phyloP scores from a whole-genome alignment of 176 grass and related monocot species.

The Leersia perrieri region DNA sequence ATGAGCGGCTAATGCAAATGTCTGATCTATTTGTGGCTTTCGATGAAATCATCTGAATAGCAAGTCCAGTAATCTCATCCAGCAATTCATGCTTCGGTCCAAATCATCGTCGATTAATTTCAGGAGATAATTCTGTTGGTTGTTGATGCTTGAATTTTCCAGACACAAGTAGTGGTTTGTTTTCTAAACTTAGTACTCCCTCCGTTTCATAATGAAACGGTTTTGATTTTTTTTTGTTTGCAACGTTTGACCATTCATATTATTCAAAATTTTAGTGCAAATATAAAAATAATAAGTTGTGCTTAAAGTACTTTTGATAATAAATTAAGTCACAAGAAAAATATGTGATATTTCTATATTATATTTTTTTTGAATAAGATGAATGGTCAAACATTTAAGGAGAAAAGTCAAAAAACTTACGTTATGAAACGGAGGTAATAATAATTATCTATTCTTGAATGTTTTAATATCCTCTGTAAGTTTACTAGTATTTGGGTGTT shows the following conservation, averaged over 20 bases:
- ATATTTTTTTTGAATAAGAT: no score
- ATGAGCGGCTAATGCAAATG: background rate
- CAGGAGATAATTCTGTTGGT: background rate
- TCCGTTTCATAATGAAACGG: no score
- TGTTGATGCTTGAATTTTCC: background rate
- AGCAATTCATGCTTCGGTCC: constrained; percentile 1
- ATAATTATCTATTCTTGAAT: background rate
- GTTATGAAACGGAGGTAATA: no score
- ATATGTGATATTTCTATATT: no score
- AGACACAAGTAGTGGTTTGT: background rate
- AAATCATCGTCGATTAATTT: background rate
- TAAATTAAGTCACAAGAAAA: no score
- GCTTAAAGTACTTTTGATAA: no score
- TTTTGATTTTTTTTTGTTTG: no score
- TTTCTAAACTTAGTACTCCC: background rate
- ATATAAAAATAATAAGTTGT: no score
- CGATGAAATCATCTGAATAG: constrained; percentile 25
- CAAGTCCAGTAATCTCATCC: background rate
- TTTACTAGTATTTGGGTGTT: background rate
- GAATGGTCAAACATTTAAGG: no score
- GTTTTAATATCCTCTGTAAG: background rate
- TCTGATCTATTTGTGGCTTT: constrained; percentile 7
- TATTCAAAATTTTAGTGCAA: no score
- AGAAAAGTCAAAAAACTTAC: no score
- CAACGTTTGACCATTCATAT: no score